Evolutionary conservation across 2,329 filamentous ascomycete species (phyloP), one percentile per base, ranked within the genome.

Genomic region (Cordyceps militaris): DNA sequence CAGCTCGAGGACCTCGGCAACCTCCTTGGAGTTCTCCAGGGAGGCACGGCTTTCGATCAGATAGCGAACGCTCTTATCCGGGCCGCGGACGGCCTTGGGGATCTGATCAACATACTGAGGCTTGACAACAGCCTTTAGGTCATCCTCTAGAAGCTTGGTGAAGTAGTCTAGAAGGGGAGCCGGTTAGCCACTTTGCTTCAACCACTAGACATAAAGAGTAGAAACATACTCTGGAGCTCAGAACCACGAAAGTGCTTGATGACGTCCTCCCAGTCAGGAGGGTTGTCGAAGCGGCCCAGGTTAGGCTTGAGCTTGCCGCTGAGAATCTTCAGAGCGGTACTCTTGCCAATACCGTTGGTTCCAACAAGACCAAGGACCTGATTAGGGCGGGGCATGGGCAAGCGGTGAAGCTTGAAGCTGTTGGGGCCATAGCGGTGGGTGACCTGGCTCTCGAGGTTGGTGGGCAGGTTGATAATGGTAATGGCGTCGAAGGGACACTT

Each of bases 261-360:
- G 60, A 99, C 95, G 76, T 97, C 94, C 77, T 97, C 92, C 94
- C 95, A 99, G 73, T 99, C 94, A 14, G 94, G 95, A 9, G 94
- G 93, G 75, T 97, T 95, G 65, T 97, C 92, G 72, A 89, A 96
- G 70, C 88, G 84, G 64, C 95, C 94, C 75, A 99, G 75, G 74
- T 99, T 99, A 60, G 94, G 94, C 84, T 99, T 99, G 69, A 99
- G 82, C 78, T 97, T 99, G 71, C 94, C 94, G 69, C 91, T 96
- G 68, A 99, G 85, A 73, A 99, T 97, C 81, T 99, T 99, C 73
- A 99, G 79, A 9, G 94, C 95, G n/a, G 94, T 99, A 79, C 91
- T 97, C 85, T 99, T 99, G 76, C 94, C 94, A 68, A 97, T 99
- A 91, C 95, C 94, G 85, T 99, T 99, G 67, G 94, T 97, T 73